phyloP scores from a whole-genome alignment of 371 early-diverging fungal species.

The Mucor circinelloides region DNA sequence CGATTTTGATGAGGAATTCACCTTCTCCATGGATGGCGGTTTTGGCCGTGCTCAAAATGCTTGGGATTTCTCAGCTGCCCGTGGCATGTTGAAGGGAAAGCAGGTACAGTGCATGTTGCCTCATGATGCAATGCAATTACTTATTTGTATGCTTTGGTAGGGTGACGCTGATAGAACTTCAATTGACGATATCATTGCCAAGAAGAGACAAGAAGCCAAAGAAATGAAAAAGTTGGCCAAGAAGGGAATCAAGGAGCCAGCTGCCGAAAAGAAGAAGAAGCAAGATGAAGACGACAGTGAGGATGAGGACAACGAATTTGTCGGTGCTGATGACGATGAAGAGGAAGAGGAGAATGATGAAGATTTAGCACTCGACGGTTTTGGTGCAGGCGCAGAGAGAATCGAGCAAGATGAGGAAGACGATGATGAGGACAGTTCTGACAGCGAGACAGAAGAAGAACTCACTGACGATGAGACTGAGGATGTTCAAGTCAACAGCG shows the following conservation, averaged over 20 bases:
- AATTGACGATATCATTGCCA: constrained; percentile 76
- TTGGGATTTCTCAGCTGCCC: constrained; percentile 86
- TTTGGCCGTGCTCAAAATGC: constrained; percentile 55
- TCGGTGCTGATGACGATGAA: constrained; percentile 34
- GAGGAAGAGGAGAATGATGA: constrained; percentile 50
- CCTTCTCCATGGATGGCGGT: constrained; percentile 77
- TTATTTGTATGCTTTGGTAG: constrained; percentile 3
- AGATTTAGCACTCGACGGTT: constrained; percentile 56
- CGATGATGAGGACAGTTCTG: constrained; percentile 42
- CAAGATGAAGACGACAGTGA: constrained; percentile 33
- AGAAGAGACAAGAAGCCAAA: constrained; percentile 51
- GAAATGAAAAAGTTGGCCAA: constrained; percentile 44
- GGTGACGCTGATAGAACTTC: constrained; percentile 36
- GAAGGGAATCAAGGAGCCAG: constrained; percentile 29
- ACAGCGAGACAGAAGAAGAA: constrained; percentile 25
- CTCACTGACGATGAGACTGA: constrained; percentile 38
- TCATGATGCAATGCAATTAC: background rate
- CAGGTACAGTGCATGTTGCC: constrained; percentile 32
- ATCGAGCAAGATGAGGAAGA: constrained; percentile 43
- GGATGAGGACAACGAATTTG: constrained; percentile 30
- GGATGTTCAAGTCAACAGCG: constrained; percentile 20
- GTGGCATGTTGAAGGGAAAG: constrained; percentile 68
- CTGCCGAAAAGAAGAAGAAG: constrained; percentile 27
- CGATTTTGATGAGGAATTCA: constrained; percentile 68
- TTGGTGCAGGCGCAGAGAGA: constrained; percentile 58